A percentile compares a stretch with the other conserved stretches of the same genome.
Conservation (phyloP, 805 yeast species). For the Myxozyma melibiosi region DNA sequence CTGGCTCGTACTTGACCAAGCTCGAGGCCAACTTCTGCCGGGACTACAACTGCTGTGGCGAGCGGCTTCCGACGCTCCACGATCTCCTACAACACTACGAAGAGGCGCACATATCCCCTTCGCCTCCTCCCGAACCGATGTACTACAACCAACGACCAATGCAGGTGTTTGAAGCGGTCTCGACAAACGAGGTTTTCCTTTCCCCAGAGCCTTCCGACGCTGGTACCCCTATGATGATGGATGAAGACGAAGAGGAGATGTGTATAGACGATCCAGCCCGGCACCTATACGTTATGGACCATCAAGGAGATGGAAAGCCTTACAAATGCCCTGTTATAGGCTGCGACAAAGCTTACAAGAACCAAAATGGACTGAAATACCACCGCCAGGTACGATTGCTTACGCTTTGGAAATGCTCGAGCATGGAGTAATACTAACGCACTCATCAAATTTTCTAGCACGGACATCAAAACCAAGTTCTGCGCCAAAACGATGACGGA, state of each 20-base stretch:
- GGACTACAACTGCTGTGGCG: constrained; percentile 96
- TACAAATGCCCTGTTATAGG: constrained; percentile 98
- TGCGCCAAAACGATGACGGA: constrained; percentile 90
- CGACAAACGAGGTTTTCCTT: constrained; percentile 89
- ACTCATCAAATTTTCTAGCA: constrained; percentile 39
- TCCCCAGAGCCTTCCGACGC: constrained; percentile 45
- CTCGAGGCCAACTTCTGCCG: constrained; percentile 95
- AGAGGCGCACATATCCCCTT: constrained; percentile 81
- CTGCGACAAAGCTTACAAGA: constrained; percentile 95
- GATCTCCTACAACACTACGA: constrained; percentile 93
- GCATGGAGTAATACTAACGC: not conserved
- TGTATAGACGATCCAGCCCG: constrained; percentile 97
- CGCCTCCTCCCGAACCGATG: constrained; percentile 49
- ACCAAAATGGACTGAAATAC: constrained; percentile 95
- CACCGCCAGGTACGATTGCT: constrained; percentile 55
- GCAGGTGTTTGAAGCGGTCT: constrained; percentile 79
- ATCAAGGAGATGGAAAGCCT: constrained; percentile 85
- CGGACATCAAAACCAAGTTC: constrained; percentile 94
- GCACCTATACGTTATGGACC: constrained; percentile 85
- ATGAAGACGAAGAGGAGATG: constrained; percentile 64
- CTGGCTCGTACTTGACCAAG: constrained; percentile 82
- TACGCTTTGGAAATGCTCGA: too few relatives aligned
- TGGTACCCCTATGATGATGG: constrained; percentile 42
- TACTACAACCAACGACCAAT: constrained; percentile 43
- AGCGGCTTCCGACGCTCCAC: constrained; percentile 86